Evolutionary conservation across 495 filamentous ascomycete genomes (phyloP), one percentile per base, ranked within the genome.

Genomic region (Podospora sp.): DNA sequence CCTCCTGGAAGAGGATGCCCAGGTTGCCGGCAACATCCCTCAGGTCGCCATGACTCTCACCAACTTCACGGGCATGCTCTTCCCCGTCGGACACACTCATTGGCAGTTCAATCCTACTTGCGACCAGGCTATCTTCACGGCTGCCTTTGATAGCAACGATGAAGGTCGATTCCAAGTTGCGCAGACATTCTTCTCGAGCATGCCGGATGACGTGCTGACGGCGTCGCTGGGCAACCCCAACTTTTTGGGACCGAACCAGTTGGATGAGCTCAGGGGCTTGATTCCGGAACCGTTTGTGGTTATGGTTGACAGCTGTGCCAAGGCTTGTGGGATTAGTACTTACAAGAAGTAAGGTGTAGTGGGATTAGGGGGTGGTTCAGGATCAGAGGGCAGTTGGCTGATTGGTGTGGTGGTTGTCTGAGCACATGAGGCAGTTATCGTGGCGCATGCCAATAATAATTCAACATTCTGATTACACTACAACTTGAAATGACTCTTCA

Each of bases 51-150:
- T 68, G 33, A 80, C 75, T 22, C 80, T 83, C 18, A 76, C 82
- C 1, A 84, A 85, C 70, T 84, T 79, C 50, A 72, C 74, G 67
- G 85, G 83, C 81, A 81, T 50, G 72, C 58, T 69, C 20, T 69
- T 66, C 63, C 68, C 68, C 16, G 26, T 57, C 21, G 68, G 68
- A 14, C 71, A 73, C 9, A 76, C 86, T 52, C 85, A 87, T 70
- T 80, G 77, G 61, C 80, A 87, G 72, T 81, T 80, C 71, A 87
- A 87, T 75, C 77, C 78, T 1, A 77, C 72, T 7, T 87, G 85
- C 74, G 78, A 81, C 18, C 65, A 76, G 59, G 81, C 81, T 2
- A 70, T 77, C 0, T 86, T 86, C 71, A 76, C 85, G 25, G 82
- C 83, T 8, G 77, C 76, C 1, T 80, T 87, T 46, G 77, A 76